Conservation (phyloP, 352 stramenopile genomes). For the Globisporangium lucens region DNA sequence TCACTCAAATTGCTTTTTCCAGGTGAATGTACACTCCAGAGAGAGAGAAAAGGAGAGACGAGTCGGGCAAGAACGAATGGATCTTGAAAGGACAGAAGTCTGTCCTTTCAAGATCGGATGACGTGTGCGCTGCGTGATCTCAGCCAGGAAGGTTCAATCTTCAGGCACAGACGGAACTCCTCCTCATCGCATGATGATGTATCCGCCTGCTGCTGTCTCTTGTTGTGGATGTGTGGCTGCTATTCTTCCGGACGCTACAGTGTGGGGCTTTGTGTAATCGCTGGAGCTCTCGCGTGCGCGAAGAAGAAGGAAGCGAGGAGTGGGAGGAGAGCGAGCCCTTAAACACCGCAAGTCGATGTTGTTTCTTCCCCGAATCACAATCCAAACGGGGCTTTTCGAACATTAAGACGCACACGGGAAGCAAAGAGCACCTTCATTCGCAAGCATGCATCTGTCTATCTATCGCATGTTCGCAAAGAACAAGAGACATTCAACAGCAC, state of each 20-base stretch:
- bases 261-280: neutral
- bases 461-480: neutral
- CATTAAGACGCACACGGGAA: neutral
- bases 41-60: neutral
- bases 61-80: neutral
- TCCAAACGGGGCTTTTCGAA: neutral
- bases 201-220: neutral
- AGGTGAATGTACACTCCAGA: neutral
- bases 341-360: constrained; percentile 8
- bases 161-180: neutral
- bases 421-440: neutral
- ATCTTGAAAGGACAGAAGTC: neutral
- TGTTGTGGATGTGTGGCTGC: neutral
- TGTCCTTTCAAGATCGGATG: neutral
- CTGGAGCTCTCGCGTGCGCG: neutral
- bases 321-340: neutral
- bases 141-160: neutral
- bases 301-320: neutral
- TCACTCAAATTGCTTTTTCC: neutral
- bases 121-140: neutral
- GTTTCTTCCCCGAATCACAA: constrained; percentile 1
- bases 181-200: neutral
- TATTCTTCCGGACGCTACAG: neutral
- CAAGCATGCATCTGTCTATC: neutral
- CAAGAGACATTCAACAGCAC: neutral